phyloP scores from a whole-genome alignment of 345 rosid genomes.

The Mangifera indica region DNA sequence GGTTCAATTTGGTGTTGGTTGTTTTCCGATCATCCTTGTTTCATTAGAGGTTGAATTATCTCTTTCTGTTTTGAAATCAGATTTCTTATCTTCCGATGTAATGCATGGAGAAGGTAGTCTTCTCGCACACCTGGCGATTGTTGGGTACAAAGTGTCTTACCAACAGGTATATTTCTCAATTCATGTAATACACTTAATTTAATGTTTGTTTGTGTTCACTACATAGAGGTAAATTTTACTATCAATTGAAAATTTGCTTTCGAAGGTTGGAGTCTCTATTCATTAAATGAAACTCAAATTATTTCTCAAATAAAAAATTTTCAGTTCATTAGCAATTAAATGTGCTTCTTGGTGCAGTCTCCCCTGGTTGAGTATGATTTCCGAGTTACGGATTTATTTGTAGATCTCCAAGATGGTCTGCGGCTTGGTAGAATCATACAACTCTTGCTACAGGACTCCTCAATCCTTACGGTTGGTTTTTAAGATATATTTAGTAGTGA shows the following conservation, averaged over 20 bases:
- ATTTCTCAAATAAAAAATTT: not conserved
- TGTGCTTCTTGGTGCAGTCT: slow-evolving; percentile 42
- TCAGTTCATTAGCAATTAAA: not conserved
- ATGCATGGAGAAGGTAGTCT: slow-evolving; percentile 98
- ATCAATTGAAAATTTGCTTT: slow-evolving; percentile 2
- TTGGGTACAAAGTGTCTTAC: slow-evolving; percentile 78
- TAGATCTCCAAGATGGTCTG: slow-evolving; percentile 89
- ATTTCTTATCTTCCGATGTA: slow-evolving; percentile 74
- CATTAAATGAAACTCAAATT: not conserved
- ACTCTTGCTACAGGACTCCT: slow-evolving; percentile 74
- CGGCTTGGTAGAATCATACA: slow-evolving; percentile 84
- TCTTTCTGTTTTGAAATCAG: slow-evolving; percentile 43
- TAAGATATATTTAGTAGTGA: not conserved
- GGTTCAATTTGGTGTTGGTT: slow-evolving; percentile 1
- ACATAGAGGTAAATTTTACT: not conserved
- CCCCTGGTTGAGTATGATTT: slow-evolving; percentile 72
- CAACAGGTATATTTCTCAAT: slow-evolving; percentile 62
- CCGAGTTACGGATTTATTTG: slow-evolving; percentile 62
- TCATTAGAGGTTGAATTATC: slow-evolving; percentile 31
- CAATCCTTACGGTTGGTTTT: slow-evolving; percentile 67
- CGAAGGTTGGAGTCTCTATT: not conserved
- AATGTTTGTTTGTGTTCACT: not conserved
- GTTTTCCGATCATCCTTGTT: slow-evolving; percentile 22
- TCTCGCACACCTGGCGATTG: slow-evolving; percentile 70
- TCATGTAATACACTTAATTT: slow-evolving; percentile 10